These are phyloP conservation scores for Aspergillus wentii DNA, from an alignment of 495 filamentous ascomycete genomes.

Conservation along the genomic window DNA sequence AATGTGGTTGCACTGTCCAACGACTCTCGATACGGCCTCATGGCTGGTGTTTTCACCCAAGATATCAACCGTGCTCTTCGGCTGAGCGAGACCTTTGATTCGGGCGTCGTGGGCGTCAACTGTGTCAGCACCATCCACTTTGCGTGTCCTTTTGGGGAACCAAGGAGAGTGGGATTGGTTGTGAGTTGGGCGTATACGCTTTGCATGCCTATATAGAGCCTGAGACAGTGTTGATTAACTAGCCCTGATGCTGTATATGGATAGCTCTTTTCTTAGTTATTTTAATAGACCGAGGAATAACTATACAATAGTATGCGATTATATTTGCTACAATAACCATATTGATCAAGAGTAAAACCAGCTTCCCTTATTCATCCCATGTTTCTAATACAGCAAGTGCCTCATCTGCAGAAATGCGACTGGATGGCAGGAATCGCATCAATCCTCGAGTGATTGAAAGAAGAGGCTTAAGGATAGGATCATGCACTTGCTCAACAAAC, in stretches of 20 bases:
- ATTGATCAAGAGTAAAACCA: no score
- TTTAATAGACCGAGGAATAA: no score
- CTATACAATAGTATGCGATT: no score
- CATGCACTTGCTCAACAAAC: not conserved
- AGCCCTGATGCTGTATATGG: no score
- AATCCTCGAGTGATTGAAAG: not conserved
- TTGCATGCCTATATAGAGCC: constrained; percentile 2
- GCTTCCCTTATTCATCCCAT: no score
- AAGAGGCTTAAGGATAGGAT: not conserved
- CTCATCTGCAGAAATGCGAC: not conserved
- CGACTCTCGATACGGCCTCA: constrained; percentile 37
- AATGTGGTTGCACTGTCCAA: no score
- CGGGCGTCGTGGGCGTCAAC: constrained; percentile 53
- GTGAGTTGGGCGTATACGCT: constrained; percentile 19
- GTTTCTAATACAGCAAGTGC: no score
- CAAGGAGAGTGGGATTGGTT: constrained; percentile 43
- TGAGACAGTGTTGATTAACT: constrained; percentile 5
- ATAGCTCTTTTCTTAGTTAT: no score
- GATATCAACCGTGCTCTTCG: constrained; percentile 47
- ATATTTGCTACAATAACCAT: no score
- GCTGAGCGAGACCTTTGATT: constrained; percentile 41
- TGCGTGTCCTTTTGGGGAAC: constrained; percentile 37
- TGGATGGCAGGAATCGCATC: not conserved
- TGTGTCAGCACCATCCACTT: constrained; percentile 23
- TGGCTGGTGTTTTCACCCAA: constrained; percentile 44